phyloP scores from a whole-genome alignment of 352 stramenopile genomes.

The Globisporangium paroecandrum region DNA sequence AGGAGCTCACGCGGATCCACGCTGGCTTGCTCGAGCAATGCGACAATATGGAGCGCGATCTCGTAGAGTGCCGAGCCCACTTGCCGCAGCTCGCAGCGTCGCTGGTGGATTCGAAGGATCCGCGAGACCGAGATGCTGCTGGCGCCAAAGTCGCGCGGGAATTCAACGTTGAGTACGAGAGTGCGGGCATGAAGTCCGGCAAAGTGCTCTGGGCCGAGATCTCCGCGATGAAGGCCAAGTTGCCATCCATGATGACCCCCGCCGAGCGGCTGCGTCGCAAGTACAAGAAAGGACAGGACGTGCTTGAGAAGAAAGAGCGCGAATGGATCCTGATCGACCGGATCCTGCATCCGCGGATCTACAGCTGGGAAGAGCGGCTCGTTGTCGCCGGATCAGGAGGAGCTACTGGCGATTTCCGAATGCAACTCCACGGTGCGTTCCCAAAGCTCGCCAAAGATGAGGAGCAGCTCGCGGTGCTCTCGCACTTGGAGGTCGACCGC shows the following conservation, averaged over 20 bases:
- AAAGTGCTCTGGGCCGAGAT: conserved; percentile 72
- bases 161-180: conserved; percentile 65
- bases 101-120: conserved; percentile 26
- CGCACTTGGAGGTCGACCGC: conserved; percentile 58
- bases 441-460: conserved; percentile 62
- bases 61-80: conserved; percentile 46
- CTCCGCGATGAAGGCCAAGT: conserved; percentile 66
- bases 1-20: conserved; percentile 67
- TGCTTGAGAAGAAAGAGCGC: conserved; percentile 68
- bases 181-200: conserved; percentile 38
- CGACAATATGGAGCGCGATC: conserved; percentile 50
- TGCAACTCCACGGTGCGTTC: conserved; percentile 45
- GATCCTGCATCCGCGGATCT: conserved; percentile 56
- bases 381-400: conserved; percentile 6
- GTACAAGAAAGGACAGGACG: conserved; percentile 68
- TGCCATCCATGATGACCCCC: conserved; percentile 77
- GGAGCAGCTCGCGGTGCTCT: conserved; percentile 54
- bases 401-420: conserved; percentile 14
- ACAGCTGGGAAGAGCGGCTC: conserved; percentile 63
- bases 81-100: conserved; percentile 51
- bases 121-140: conserved; percentile 34
- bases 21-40: conserved; percentile 59
- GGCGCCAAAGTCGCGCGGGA: conserved; percentile 50
- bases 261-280: conserved; percentile 69
- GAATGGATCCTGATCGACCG: conserved; percentile 77